Evolutionary conservation across 2,329 filamentous ascomycete species (phyloP).

Genomic region (Tympanopsis confertula): DNA sequence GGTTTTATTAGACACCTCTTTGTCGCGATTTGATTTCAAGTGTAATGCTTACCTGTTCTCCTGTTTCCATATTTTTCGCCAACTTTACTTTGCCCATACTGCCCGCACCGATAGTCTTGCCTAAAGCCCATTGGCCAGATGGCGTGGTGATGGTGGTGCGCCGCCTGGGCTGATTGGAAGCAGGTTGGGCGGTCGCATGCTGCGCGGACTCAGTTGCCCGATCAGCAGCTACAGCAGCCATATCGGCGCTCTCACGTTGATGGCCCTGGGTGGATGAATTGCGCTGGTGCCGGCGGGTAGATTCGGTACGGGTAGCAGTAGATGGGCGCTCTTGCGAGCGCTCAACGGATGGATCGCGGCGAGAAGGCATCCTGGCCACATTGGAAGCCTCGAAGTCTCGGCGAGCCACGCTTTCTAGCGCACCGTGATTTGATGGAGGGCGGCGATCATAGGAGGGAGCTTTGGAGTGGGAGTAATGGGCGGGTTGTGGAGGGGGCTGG

Average conservation of each 20-base stretch:
- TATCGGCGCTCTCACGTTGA: background rate
- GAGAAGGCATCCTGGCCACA: background rate
- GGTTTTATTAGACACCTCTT: background rate
- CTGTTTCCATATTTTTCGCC: conserved; percentile 77
- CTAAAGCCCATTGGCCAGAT: conserved; percentile 85
- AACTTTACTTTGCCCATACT: conserved; percentile 99
- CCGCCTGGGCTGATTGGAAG: conserved; percentile 32
- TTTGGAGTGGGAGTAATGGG: background rate
- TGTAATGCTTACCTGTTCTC: conserved; percentile 65
- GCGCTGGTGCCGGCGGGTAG: background rate
- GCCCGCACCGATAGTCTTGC: conserved; percentile 92
- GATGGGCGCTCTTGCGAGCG: background rate
- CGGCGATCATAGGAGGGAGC: background rate
- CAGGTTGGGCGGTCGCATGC: background rate
- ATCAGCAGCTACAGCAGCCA: background rate
- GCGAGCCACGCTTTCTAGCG: background rate
- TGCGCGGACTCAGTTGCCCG: background rate
- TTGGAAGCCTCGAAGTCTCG: background rate
- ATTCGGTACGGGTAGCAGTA: background rate
- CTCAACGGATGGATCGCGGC: background rate
- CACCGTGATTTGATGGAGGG: background rate
- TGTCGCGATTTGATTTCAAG: background rate
- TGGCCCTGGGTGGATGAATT: background rate
- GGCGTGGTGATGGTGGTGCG: conserved; percentile 80
- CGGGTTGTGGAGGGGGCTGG: background rate